Evolutionary conservation across 495 filamentous ascomycete genomes (phyloP).

Genomic region (Aspergillus olivimuriae): DNA sequence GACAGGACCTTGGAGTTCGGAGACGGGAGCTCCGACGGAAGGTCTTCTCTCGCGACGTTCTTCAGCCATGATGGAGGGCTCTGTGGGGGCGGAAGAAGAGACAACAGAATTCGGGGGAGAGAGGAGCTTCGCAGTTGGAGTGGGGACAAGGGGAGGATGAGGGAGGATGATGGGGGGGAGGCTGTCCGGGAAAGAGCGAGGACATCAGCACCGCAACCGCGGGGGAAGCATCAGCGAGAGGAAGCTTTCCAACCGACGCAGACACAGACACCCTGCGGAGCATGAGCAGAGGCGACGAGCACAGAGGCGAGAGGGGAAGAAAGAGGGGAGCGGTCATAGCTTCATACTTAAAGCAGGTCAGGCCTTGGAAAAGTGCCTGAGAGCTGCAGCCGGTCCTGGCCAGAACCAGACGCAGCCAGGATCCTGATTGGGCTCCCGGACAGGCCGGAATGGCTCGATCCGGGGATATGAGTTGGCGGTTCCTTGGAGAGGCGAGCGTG

Average conservation of each 20-base stretch:
- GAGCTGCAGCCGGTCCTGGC: not conserved
- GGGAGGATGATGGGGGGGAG: no score
- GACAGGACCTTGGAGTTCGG: constrained; percentile 74
- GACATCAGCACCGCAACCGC: no score
- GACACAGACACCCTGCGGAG: no score
- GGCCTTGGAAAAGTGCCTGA: not conserved
- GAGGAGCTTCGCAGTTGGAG: no score
- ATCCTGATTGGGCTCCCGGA: not conserved
- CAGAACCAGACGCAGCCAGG: no score
- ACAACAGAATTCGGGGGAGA: no score
- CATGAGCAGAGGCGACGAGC: not conserved
- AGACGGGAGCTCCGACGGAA: constrained; percentile 73
- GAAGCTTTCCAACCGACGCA: no score
- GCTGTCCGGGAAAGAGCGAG: no score
- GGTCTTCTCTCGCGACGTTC: constrained; percentile 58
- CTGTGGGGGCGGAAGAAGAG: constrained; percentile 8
- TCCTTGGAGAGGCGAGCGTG: not conserved
- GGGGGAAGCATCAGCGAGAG: no score
- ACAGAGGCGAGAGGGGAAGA: not conserved
- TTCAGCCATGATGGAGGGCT: constrained; percentile 14
- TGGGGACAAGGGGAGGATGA: no score
- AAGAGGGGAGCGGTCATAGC: constrained; percentile 4
- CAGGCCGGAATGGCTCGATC: not conserved
- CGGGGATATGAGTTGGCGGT: not conserved
- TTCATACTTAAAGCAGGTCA: not conserved